Base-by-base conservation (phyloP, 2,329 filamentous ascomycete species). In the Trichoderma sp. region DNA sequence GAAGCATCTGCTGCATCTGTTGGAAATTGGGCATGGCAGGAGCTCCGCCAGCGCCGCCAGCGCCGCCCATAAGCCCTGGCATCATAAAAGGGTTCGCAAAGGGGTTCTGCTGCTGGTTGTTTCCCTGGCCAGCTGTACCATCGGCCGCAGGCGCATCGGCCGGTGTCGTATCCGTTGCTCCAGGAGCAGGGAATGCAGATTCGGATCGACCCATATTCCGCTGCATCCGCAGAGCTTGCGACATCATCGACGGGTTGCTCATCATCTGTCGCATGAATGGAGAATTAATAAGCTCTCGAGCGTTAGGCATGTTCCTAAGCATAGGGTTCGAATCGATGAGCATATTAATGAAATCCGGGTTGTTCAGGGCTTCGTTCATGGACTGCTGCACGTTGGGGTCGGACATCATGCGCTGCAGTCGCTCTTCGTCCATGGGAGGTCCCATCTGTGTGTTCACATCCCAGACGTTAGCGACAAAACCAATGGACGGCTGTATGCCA, bases 361-460 rank as follows among this genome's bases (percentile, higher is more conserved):
- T 98, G 79, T 94, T 92, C 79, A 99, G 91, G 43, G 94, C 93
- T 81, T 97, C 95, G 79, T 96, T 97, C 88, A 99, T 92, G 67
- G 90, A 90, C 73, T 93, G 91, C 72, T 92, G 89, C 68, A 97
- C 90, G 76, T 93, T 91, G 26, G 96, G 96, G 77, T 98, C 93
- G 71, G 92, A 89, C 75, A 99, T 89, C 88, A 97, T 91, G 72
- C 89, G 87, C 68, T 93, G 87, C 78, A 99, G 88, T 69, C 91
- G 86, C 69, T 97, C 94, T 70, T 93, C 88, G 77, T 89, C 77
- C 87, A 93, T 86, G 39, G 93, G 93, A 39, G 94, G 91, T 43
- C 94, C 93, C 94, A 97, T 97, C 94, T 97, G 24, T 11, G 70
- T 26, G 28, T 37, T 11, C 18, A 8, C 10, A 13, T n/a, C 24